Conservation (phyloP, 768 basidiomycete genomes). For the Rhizopogon sp. region DNA sequence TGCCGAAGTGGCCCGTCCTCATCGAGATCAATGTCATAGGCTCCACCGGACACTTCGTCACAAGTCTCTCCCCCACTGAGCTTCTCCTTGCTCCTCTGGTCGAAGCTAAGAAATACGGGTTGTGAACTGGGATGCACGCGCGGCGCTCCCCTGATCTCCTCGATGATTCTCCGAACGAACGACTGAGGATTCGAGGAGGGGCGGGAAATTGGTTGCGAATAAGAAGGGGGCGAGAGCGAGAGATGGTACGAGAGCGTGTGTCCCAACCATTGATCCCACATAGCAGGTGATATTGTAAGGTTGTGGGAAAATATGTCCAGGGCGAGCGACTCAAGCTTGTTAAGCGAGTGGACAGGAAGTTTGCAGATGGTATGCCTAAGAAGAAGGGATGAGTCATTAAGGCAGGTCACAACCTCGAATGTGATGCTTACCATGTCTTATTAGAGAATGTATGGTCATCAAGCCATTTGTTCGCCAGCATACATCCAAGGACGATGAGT, state of each 20-base stretch:
- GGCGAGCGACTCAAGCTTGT: constrained; percentile 66
- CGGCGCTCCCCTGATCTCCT: constrained; percentile 59
- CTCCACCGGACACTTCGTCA: constrained; percentile 33
- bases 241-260: constrained; percentile 63
- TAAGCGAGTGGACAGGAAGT: constrained; percentile 64
- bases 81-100: constrained; percentile 55
- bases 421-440: constrained; percentile 68
- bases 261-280: constrained; percentile 70
- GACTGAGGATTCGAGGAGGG: constrained; percentile 69
- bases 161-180: constrained; percentile 63
- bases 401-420: not conserved
- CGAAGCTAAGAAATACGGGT: constrained; percentile 70
- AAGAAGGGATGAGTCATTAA: constrained; percentile 1
- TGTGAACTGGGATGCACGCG: constrained; percentile 30
- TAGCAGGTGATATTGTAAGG: constrained; percentile 55
- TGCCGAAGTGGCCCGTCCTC: constrained; percentile 79
- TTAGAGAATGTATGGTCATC: constrained; percentile 88
- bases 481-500: constrained; percentile 72
- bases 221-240: constrained; percentile 52
- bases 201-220: constrained; percentile 73
- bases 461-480: constrained; percentile 87
- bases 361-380: constrained; percentile 77
- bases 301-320: constrained; percentile 69
- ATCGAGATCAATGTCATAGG: constrained; percentile 73
- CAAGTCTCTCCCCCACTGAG: constrained; percentile 38